Conservation (phyloP, 2,329 filamentous ascomycete genomes). For the Penicillium paneum region DNA sequence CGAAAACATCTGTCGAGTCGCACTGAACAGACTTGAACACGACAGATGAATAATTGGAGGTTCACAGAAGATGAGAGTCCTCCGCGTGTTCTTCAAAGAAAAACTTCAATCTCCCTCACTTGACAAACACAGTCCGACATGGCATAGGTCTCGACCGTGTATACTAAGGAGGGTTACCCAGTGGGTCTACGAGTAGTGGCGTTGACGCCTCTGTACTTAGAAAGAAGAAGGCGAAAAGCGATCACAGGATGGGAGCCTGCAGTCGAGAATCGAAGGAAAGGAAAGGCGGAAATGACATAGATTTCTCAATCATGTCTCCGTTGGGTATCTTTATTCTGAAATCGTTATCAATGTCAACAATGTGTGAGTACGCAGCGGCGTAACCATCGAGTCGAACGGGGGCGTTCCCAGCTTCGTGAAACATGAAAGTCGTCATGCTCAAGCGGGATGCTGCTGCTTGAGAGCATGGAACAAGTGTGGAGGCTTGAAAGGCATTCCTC, state of each 20-base stretch:
- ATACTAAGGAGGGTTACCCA: constrained; percentile 39
- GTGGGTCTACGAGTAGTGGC: constrained; percentile 1
- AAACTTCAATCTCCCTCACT: constrained; percentile 39
- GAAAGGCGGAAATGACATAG: neutral
- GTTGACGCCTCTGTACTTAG: neutral
- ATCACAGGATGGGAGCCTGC: neutral
- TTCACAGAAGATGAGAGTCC: constrained; percentile 30
- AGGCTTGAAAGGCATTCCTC: neutral
- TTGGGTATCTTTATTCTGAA: constrained; percentile 10
- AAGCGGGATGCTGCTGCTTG: neutral
- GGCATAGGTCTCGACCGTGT: constrained; percentile 40
- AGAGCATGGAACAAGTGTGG: neutral
- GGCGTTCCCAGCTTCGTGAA: neutral
- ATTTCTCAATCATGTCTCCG: constrained; percentile 5
- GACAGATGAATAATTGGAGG: constrained; percentile 24
- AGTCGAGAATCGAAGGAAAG: neutral
- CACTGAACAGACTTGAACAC: constrained; percentile 10
- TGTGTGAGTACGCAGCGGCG: neutral
- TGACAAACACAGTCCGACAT: constrained; percentile 47
- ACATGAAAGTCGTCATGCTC: neutral
- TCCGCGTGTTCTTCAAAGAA: constrained; percentile 17
- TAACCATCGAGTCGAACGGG: neutral
- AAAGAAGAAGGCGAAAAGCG: neutral
- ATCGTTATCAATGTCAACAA: constrained; percentile 3
- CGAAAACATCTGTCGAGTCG: constrained; percentile 17